These are phyloP conservation scores for Eragrostis nindensis DNA, from an alignment of 176 grass and related monocot species.

Conservation along the genomic window DNA sequence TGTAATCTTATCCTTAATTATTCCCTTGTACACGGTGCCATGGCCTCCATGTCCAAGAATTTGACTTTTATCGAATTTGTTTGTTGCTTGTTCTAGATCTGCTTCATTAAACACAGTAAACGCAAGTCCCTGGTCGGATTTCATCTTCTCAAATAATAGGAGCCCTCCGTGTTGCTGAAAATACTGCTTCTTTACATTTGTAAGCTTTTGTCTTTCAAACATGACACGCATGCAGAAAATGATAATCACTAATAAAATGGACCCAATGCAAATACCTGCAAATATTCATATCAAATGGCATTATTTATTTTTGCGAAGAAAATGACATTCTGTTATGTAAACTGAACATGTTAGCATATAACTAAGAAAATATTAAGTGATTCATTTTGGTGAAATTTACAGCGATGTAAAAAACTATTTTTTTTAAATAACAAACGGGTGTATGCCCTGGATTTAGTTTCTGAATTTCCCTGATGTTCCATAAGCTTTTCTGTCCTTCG, in stretches of 20 bases:
- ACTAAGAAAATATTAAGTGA: background rate
- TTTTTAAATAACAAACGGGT: background rate
- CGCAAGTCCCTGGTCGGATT: background rate
- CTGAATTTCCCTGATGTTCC: background rate
- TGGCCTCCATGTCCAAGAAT: slow-evolving; percentile 9
- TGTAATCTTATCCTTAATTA: background rate
- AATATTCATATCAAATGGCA: background rate
- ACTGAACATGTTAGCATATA: background rate
- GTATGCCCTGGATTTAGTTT: background rate
- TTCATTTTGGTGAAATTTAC: background rate
- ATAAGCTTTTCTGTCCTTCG: no score
- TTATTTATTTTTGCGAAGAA: no score
- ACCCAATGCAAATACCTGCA: slow-evolving; percentile 14
- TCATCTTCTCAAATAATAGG: slow-evolving; percentile 1
- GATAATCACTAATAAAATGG: background rate
- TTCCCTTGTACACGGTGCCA: slow-evolving; percentile 4
- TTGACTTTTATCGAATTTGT: background rate
- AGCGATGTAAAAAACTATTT: background rate
- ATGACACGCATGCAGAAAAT: background rate
- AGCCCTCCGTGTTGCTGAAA: background rate
- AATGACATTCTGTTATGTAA: background rate
- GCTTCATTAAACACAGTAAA: background rate
- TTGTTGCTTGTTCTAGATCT: slow-evolving; percentile 1
- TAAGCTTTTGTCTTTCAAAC: background rate
- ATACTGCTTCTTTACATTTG: background rate